Evolutionary conservation across 1,284 basidiomycete species (phyloP).

Genomic region (Leccinum subatratum): DNA sequence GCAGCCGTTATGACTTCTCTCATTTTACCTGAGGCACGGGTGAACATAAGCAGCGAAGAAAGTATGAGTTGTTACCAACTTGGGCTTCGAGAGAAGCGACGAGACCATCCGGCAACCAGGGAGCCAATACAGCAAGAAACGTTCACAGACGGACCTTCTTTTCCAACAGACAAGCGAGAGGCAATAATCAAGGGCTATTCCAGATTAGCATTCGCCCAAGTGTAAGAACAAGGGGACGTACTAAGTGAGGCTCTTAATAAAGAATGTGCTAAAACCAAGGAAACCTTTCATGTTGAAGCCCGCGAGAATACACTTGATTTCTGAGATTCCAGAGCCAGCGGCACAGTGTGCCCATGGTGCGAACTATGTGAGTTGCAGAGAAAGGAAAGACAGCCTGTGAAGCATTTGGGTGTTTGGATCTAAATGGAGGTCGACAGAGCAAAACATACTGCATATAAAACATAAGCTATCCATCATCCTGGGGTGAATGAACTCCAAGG

Average conservation of each 20-base stretch:
- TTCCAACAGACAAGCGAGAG: conserved; percentile 94
- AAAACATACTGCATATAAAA: conserved; percentile 82
- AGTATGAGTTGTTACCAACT: conserved; percentile 44
- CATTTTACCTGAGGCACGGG: conserved; percentile 72
- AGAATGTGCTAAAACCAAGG: conserved; percentile 82
- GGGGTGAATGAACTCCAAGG: conserved; percentile 79
- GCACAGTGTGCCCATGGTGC: conserved; percentile 90
- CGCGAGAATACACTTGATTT: conserved; percentile 97
- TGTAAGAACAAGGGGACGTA: conserved; percentile 38
- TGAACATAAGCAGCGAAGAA: conserved; percentile 10
- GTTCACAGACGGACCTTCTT: conserved; percentile 98
- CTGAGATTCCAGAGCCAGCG: conserved; percentile 96
- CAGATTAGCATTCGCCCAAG: conserved; percentile 10
- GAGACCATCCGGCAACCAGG: conserved; percentile 80
- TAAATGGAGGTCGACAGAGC: conserved; percentile 30
- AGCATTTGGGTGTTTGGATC: conserved; percentile 4
- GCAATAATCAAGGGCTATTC: conserved; percentile 91
- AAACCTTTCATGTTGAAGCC: conserved; percentile 98
- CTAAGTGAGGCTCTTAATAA: conserved; percentile 90
- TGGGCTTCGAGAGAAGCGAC: conserved; percentile 82
- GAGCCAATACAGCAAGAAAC: conserved; percentile 93
- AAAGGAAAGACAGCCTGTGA: conserved; percentile 73
- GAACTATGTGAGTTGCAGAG: conserved; percentile 83
- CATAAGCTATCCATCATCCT: conserved; percentile 82
- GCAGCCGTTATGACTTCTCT: conserved; percentile 92